Evolutionary conservation across 345 rosid species (phyloP).

Genomic region (Gossypium mustelinum): DNA sequence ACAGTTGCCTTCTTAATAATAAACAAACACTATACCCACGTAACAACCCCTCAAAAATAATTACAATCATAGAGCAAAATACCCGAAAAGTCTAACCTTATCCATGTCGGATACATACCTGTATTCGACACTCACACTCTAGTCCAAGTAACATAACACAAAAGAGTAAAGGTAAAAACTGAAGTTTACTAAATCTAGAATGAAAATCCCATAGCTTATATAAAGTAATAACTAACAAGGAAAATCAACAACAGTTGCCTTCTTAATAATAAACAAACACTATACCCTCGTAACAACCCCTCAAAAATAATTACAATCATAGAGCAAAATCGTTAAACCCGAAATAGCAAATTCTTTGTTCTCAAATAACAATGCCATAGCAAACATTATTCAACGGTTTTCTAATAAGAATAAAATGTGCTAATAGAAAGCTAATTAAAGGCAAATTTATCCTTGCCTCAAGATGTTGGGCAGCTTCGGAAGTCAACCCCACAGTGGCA

Average conservation of each 20-base stretch:
- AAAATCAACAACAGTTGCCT: background rate
- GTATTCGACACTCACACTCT: too few relatives aligned
- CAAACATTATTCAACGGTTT: background rate
- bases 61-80: background rate
- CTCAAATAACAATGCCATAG: background rate
- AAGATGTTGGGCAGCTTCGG: conserved; percentile 90
- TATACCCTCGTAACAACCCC: background rate
- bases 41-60: background rate
- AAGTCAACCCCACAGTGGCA: conserved; percentile 85
- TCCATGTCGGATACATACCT: too few relatives aligned
- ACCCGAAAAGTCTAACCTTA: too few relatives aligned
- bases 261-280: background rate
- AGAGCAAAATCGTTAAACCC: background rate
- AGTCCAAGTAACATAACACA: too few relatives aligned
- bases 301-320: background rate
- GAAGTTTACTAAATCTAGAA: background rate
- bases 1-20: background rate
- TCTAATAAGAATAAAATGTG: background rate
- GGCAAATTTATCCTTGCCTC: conserved; percentile 44
- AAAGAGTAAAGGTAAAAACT: background rate
- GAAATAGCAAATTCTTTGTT: background rate
- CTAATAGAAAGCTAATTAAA: background rate
- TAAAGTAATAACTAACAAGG: background rate
- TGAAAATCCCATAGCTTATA: background rate
- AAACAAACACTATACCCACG: background rate